Conservation (phyloP, 164 flowering plant genomes). For the Tetrastigma voinierianum region DNA sequence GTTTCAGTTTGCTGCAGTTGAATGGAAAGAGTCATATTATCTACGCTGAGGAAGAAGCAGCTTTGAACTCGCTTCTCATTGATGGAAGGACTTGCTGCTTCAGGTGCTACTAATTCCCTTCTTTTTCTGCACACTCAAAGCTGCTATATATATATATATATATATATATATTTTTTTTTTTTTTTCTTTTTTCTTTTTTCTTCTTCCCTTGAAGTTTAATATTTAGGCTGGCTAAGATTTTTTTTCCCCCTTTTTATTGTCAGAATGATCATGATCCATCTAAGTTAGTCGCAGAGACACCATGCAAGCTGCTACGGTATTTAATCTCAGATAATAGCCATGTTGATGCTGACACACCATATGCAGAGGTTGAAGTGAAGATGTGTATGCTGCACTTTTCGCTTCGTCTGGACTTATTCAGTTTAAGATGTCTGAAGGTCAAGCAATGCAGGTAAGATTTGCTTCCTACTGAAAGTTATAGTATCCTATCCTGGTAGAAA, state of each 20-base stretch:
- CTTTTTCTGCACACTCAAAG: background rate
- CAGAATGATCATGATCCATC: conserved; percentile 99
- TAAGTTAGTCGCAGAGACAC: conserved; percentile 95
- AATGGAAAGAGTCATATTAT: conserved; percentile 98
- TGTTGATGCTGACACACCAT: conserved; percentile 90
- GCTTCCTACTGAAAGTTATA: background rate
- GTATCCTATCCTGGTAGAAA: background rate
- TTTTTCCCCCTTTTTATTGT: conserved; percentile 15
- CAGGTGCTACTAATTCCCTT: conserved; percentile 51
- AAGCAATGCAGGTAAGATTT: conserved; percentile 88
- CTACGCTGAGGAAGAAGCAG: conserved; percentile 99
- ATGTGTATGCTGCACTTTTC: conserved; percentile 99
- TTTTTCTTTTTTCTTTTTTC: too few species aligned
- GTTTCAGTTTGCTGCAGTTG: conserved; percentile 50
- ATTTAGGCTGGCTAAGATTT: conserved; percentile 8
- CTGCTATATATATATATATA: too few species aligned
- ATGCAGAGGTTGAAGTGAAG: conserved; percentile 99
- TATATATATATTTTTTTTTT: background rate
- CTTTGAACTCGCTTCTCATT: conserved; percentile 98
- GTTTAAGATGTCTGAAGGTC: conserved; percentile 93
- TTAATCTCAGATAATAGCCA: conserved; percentile 82
- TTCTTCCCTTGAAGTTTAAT: background rate
- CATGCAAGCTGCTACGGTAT: conserved; percentile 95
- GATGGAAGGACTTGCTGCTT: conserved; percentile 99
- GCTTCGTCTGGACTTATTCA: conserved; percentile 90